Percentiles rank a stretch among this genome's conserved stretches.
phyloP scores from a whole-genome alignment of 805 yeast species.

The Pichia paraexigua region DNA sequence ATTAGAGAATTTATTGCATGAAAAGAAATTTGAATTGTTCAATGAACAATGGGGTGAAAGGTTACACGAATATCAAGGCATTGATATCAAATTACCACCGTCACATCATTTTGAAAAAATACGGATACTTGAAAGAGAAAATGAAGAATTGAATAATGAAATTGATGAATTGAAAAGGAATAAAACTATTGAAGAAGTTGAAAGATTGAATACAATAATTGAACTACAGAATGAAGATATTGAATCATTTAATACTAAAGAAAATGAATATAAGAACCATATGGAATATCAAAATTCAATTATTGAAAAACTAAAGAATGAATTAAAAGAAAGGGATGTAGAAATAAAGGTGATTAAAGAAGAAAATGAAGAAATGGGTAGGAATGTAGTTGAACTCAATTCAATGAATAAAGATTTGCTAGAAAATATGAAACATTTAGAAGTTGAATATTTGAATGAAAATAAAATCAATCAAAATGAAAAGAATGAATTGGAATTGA shows the following conservation, averaged over 20 bases:
- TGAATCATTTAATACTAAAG: constrained; percentile 41
- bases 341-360: constrained; percentile 18
- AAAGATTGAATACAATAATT: constrained; percentile 53
- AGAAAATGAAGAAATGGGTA: constrained; percentile 14
- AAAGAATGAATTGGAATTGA: constrained; percentile 36
- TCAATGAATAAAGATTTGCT: constrained; percentile 52
- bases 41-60: not conserved
- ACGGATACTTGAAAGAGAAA: constrained; percentile 18
- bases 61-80: constrained; percentile 4
- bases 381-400: constrained; percentile 11
- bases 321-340: constrained; percentile 14
- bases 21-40: constrained; percentile 44
- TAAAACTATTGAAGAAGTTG: constrained; percentile 60
- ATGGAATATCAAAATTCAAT: constrained; percentile 1
- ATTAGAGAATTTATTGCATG: constrained; percentile 70
- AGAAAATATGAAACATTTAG: constrained; percentile 62
- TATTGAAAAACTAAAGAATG: not conserved
- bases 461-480: constrained; percentile 42
- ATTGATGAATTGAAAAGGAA: constrained; percentile 21
- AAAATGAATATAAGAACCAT: constrained; percentile 15
- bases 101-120: constrained; percentile 22
- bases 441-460: constrained; percentile 49
- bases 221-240: constrained; percentile 50
- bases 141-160: constrained; percentile 8
- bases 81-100: constrained; percentile 22